These are phyloP conservation scores for Mimosa bimucronata DNA, from an alignment of 306 rosid species.

Conservation along the genomic window DNA sequence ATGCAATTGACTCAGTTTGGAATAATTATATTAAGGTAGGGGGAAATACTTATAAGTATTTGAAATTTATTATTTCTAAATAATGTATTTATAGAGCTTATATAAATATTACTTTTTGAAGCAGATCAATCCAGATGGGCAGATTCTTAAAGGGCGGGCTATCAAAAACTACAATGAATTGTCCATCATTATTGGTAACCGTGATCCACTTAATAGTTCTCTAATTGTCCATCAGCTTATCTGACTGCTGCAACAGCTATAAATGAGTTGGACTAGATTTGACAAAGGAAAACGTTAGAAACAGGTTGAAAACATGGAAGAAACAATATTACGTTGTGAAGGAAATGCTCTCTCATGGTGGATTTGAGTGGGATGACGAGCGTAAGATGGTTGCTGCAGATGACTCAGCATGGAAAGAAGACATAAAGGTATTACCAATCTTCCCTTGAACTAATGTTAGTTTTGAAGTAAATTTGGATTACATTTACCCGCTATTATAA, in stretches of 20 bases:
- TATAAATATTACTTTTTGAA: conserved; percentile 24
- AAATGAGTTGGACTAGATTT: conserved; percentile 55
- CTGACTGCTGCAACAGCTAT: conserved; percentile 44
- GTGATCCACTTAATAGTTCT: conserved; percentile 49
- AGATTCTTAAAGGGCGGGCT: conserved; percentile 52
- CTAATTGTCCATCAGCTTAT: conserved; percentile 44
- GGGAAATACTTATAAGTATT: conserved; percentile 15
- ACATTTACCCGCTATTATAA: conserved; percentile 23
- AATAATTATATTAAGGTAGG: conserved; percentile 56
- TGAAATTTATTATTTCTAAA: conserved; percentile 26
- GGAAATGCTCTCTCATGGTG: conserved; percentile 51
- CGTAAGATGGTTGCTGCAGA: conserved; percentile 51
- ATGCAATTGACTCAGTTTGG: conserved; percentile 54
- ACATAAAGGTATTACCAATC: conserved; percentile 46
- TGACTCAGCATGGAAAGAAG: conserved; percentile 56
- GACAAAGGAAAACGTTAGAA: conserved; percentile 51
- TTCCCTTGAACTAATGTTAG: conserved; percentile 34
- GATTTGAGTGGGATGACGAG: conserved; percentile 59
- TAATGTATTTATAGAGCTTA: conserved; percentile 16
- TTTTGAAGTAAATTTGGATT: conserved; percentile 21
- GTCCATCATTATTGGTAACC: conserved; percentile 50
- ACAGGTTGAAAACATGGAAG: conserved; percentile 55
- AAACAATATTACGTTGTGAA: conserved; percentile 52
- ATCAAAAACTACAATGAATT: conserved; percentile 56
- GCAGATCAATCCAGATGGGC: conserved; percentile 59